Evolutionary conservation across 495 filamentous ascomycete species (phyloP), one percentile per base, ranked within the genome.

Genomic region (Penicillium paradoxum): DNA sequence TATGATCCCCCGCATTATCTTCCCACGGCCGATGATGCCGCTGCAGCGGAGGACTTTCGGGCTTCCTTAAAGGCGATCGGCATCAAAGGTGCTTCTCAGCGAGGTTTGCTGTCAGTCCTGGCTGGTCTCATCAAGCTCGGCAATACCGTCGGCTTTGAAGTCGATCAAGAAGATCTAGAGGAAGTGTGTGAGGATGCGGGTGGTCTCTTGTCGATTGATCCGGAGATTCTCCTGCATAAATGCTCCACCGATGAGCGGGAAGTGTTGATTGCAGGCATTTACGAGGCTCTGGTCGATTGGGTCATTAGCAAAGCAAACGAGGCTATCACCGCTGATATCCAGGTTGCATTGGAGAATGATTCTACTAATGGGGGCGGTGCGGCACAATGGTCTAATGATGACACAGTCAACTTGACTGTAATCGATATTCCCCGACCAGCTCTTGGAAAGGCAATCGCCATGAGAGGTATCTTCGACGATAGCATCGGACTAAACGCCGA

Each of bases 261-360:
- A 66, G 79, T 86, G 10, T 73, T 96, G 39, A 88, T 98, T 53
- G 81, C 83, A 9, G 91, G 89, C 1, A 75, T 97, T 17, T 97
- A 98, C 60, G 95, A 98, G 67, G 89, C 92, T 32, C 71, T 97
- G 43, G 91, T 98, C 2, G 93, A 98, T 65, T 96, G 91, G 90
- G 85, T 97, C 4, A 83, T 97, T 42, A 71, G 76, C 18, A 91
- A 89, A 62, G 90, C 90, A 37, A 98, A 98, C 57, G 84, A 88
- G n/a, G 83, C 92, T 30, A 93, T 98, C 60, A 77, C 81, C 1
- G 73, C 75, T 18, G 90, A 97, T 50, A 77, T 97, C 55, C 76
- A 79, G 24, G 79, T 82, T 45, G 77, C 75, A 2, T 82, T 85
- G 17, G 86, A 86, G 14, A 84, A 82, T 15, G 78, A 77, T 50